These are phyloP conservation scores for Laburnicola sp. DNA, from an alignment of 2,329 filamentous ascomycete genomes.

Conservation along the genomic window DNA sequence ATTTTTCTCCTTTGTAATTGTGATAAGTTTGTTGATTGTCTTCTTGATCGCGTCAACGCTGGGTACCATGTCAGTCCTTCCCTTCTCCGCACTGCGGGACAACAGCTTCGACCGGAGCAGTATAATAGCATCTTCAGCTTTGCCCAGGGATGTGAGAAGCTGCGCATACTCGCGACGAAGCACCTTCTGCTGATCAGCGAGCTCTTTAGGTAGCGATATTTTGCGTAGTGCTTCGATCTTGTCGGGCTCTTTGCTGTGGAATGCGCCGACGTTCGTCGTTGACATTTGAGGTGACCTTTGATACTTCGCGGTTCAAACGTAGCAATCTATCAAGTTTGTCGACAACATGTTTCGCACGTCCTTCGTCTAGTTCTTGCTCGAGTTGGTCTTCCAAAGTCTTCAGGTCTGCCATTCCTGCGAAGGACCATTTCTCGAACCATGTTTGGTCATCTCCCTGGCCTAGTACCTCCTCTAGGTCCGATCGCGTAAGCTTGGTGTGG, in stretches of 20 bases:
- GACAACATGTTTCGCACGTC: slow-evolving; percentile 68
- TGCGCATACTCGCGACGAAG: slow-evolving; percentile 74
- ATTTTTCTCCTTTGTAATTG: slow-evolving; percentile 87
- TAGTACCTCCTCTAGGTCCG: slow-evolving; percentile 61
- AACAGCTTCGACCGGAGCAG: slow-evolving; percentile 79
- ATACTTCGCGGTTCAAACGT: slow-evolving; percentile 69
- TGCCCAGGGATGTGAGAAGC: slow-evolving; percentile 73
- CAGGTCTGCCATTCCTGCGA: slow-evolving; percentile 75
- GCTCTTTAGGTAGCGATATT: slow-evolving; percentile 80
- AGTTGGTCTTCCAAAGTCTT: slow-evolving; percentile 65
- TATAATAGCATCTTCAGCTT: slow-evolving; percentile 78
- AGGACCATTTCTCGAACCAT: slow-evolving; percentile 68
- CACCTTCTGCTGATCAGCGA: slow-evolving; percentile 80
- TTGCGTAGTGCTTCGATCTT: slow-evolving; percentile 65
- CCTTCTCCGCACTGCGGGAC: slow-evolving; percentile 55
- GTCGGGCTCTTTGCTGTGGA: slow-evolving; percentile 68
- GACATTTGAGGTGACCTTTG: slow-evolving; percentile 69
- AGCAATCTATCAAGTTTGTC: slow-evolving; percentile 70
- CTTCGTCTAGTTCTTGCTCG: slow-evolving; percentile 64
- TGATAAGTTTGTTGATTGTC: slow-evolving; percentile 90
- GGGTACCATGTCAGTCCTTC: slow-evolving; percentile 57
- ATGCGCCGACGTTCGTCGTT: slow-evolving; percentile 79
- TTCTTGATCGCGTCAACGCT: slow-evolving; percentile 90
- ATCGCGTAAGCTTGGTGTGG: slow-evolving; percentile 59
- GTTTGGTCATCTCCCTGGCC: slow-evolving; percentile 41